These are phyloP conservation scores for bread wheat (Triticum aestivum) DNA, from an alignment of 176 grass and related monocot genomes.

Conservation along the genomic window DNA sequence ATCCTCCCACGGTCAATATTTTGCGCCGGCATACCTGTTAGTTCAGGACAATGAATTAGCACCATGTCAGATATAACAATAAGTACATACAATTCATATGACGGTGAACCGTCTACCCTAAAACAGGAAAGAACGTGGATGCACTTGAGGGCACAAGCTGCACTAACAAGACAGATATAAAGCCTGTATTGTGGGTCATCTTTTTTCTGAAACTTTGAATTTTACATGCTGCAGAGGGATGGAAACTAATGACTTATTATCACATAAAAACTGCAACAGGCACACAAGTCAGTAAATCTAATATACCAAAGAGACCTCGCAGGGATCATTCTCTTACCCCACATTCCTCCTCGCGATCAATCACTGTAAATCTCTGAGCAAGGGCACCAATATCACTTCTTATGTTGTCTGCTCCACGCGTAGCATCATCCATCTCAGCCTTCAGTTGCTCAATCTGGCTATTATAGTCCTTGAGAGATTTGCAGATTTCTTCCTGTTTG, in stretches of 20 bases:
- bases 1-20: slow-evolving; percentile 82
- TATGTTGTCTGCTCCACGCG: slow-evolving; percentile 87
- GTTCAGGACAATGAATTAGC: slow-evolving; percentile 8
- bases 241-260: neutral
- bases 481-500: slow-evolving; percentile 89
- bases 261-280: neutral
- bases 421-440: slow-evolving; percentile 97
- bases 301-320: neutral
- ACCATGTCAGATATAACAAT: neutral
- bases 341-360: slow-evolving; percentile 91
- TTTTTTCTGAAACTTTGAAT: neutral
- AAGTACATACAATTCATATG: neutral
- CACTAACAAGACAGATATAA: neutral
- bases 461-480: slow-evolving; percentile 96
- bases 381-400: slow-evolving; percentile 95
- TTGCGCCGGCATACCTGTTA: slow-evolving; percentile 76
- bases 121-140: neutral
- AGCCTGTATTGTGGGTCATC: neutral
- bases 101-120: neutral
- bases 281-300: neutral
- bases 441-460: slow-evolving; percentile 95
- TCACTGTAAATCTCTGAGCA: slow-evolving; percentile 84
- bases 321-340: slow-evolving; percentile 49
- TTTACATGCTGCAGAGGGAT: neutral
- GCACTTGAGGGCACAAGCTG: slow-evolving; percentile 2